phyloP scores from a whole-genome alignment of 2,329 filamentous ascomycete genomes.

The Clonostachys solani region DNA sequence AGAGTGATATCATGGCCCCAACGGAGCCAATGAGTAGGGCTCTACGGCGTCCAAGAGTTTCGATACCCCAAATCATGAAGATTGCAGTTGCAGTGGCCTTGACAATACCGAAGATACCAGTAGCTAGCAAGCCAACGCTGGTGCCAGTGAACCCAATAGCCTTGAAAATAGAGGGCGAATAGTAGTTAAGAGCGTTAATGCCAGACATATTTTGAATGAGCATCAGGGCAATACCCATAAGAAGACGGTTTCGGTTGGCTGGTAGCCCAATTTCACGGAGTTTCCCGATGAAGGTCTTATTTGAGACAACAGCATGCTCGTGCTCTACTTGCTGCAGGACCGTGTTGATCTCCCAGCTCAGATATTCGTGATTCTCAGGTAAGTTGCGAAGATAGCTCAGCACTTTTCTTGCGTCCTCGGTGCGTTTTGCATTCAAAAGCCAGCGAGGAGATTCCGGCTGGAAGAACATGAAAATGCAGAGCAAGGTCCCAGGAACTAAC shows the following conservation, averaged over 20 bases:
- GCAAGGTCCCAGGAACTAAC: conserved; percentile 10
- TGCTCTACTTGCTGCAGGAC: conserved; percentile 8
- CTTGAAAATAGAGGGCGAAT: conserved; percentile 59
- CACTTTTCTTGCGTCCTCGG: neutral
- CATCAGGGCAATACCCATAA: conserved; percentile 49
- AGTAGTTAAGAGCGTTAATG: conserved; percentile 65
- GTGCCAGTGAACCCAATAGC: conserved; percentile 57
- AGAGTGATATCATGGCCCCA: conserved; percentile 5
- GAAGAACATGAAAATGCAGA: conserved; percentile 18
- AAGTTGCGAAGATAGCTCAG: conserved; percentile 5
- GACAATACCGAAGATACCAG: conserved; percentile 62
- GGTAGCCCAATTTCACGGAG: no score
- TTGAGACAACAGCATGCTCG: neutral
- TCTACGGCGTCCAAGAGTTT: conserved; percentile 6
- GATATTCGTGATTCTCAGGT: conserved; percentile 5
- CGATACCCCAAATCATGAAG: conserved; percentile 7
- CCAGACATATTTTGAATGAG: conserved; percentile 28
- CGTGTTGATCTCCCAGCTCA: conserved; percentile 5
- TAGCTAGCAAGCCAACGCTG: conserved; percentile 54
- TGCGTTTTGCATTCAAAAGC: conserved; percentile 6
- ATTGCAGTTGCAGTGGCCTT: conserved; percentile 25
- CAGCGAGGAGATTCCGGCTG: conserved; percentile 24
- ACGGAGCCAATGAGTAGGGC: conserved; percentile 5
- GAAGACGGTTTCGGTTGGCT: conserved; percentile 24
- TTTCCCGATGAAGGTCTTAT: no score